Evolutionary conservation across 192 early-diverging fungal genomes (phyloP).

Genomic region (Fimicolochytrium jonesii): DNA sequence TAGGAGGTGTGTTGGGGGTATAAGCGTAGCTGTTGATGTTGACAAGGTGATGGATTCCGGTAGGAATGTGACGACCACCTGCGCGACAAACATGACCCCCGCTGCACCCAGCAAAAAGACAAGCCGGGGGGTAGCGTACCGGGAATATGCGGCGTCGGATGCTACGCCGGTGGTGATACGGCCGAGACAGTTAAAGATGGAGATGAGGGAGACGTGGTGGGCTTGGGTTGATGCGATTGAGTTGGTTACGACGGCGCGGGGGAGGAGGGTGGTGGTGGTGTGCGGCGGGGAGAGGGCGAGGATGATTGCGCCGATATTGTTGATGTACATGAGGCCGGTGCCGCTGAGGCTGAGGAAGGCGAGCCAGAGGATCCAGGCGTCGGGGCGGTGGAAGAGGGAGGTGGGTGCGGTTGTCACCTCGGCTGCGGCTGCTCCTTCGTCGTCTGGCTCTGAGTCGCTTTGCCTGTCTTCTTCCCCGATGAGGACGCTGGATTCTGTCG

Average conservation of each 20-base stretch:
- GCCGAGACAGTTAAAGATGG: slow-evolving; percentile 34
- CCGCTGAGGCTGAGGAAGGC: slow-evolving; percentile 32
- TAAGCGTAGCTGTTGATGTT: no score
- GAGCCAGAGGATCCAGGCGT: slow-evolving; percentile 35
- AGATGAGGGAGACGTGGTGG: slow-evolving; percentile 34
- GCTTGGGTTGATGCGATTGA: no score
- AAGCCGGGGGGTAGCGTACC: slow-evolving; percentile 14
- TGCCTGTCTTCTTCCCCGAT: no score
- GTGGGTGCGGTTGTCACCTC: no score
- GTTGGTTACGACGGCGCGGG: no score
- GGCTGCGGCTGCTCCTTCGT: slow-evolving; percentile 3
- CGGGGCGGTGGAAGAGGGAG: slow-evolving; percentile 16
- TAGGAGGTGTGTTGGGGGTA: neutral
- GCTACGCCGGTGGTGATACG: slow-evolving; percentile 29
- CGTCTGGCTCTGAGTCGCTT: neutral
- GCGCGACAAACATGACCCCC: neutral
- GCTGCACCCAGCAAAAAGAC: slow-evolving; percentile 11
- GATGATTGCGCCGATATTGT: slow-evolving; percentile 40
- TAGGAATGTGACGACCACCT: neutral
- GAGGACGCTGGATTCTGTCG: no score
- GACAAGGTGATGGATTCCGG: neutral
- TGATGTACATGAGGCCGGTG: slow-evolving; percentile 46
- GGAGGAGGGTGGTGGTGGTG: neutral
- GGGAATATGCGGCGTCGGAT: slow-evolving; percentile 20
- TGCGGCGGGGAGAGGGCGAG: slow-evolving; percentile 8